These are phyloP conservation scores for Cyclospora cayetanensis DNA, from an alignment of 169 alveolate genomes.

Conservation along the genomic window DNA sequence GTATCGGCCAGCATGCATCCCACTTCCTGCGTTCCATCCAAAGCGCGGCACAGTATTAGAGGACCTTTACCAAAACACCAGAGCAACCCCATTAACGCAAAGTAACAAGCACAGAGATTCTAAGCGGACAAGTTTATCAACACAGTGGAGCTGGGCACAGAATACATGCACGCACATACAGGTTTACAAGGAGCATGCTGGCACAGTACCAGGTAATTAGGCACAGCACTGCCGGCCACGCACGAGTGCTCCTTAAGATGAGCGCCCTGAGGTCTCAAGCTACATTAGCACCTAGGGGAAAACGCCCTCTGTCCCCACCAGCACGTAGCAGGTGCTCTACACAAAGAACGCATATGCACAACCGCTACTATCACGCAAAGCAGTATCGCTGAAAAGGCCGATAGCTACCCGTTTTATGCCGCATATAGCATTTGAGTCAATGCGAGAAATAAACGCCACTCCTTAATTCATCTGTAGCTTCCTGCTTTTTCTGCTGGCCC, in stretches of 20 bases:
- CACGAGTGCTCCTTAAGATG: neutral
- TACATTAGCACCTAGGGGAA: slow-evolving; percentile 54
- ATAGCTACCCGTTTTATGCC: no score
- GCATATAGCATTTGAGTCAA: no score
- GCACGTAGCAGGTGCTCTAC: slow-evolving; percentile 56
- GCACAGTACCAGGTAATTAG: neutral
- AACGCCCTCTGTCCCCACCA: slow-evolving; percentile 66
- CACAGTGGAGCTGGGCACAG: no score
- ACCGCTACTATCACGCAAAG: no score
- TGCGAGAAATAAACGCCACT: neutral
- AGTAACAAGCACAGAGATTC: no score
- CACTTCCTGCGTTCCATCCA: slow-evolving; percentile 68
- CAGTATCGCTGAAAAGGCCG: no score
- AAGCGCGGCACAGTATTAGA: no score
- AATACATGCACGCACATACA: neutral
- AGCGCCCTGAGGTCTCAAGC: neutral
- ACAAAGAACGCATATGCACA: no score
- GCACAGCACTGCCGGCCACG: neutral
- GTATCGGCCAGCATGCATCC: slow-evolving; percentile 65
- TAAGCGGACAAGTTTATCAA: no score
- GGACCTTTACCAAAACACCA: no score
- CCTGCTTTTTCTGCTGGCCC: neutral
- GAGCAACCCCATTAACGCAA: no score
- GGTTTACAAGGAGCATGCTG: neutral
- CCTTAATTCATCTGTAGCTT: neutral